Evolutionary conservation across 2,329 filamentous ascomycete species (phyloP).

Genomic region (Diatrype stigma): DNA sequence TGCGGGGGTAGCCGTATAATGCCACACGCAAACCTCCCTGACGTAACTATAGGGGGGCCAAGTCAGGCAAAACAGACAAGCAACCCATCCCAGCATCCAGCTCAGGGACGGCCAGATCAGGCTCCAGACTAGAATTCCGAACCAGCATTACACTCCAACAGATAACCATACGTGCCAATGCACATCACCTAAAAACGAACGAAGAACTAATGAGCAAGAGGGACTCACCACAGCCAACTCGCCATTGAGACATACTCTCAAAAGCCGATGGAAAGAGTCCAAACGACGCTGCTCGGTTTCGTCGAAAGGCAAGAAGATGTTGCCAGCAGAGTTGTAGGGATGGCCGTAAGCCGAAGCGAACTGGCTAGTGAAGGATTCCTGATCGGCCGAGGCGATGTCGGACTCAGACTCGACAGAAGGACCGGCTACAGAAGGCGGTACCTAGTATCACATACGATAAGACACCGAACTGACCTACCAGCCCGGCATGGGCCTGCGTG

Average conservation of each 20-base stretch:
- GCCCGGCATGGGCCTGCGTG: too few relatives aligned
- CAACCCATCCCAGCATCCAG: too few relatives aligned
- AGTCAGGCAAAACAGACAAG: too few relatives aligned
- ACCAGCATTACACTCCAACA: neutral
- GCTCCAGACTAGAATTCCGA: too few relatives aligned
- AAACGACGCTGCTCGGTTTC: slow-evolving; percentile 22
- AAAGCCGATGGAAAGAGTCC: slow-evolving; percentile 22
- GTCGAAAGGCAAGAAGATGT: slow-evolving; percentile 27
- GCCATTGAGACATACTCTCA: slow-evolving; percentile 24
- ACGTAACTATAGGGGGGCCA: too few relatives aligned
- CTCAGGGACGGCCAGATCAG: too few relatives aligned
- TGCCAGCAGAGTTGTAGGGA: slow-evolving; percentile 23
- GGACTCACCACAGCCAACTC: slow-evolving; percentile 17
- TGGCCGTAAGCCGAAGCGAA: slow-evolving; percentile 25
- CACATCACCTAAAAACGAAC: too few relatives aligned
- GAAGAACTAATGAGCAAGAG: neutral
- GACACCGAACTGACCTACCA: too few relatives aligned
- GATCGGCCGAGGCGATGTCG: slow-evolving; percentile 8
- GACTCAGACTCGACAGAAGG: slow-evolving; percentile 9
- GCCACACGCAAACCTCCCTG: too few relatives aligned
- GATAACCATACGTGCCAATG: neutral
- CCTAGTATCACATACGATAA: neutral
- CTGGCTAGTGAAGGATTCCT: slow-evolving; percentile 9
- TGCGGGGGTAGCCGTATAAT: too few relatives aligned
- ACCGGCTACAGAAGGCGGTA: neutral